Base-by-base conservation (phyloP, 306 rosid genomes). In the Carpinus fangiana region DNA sequence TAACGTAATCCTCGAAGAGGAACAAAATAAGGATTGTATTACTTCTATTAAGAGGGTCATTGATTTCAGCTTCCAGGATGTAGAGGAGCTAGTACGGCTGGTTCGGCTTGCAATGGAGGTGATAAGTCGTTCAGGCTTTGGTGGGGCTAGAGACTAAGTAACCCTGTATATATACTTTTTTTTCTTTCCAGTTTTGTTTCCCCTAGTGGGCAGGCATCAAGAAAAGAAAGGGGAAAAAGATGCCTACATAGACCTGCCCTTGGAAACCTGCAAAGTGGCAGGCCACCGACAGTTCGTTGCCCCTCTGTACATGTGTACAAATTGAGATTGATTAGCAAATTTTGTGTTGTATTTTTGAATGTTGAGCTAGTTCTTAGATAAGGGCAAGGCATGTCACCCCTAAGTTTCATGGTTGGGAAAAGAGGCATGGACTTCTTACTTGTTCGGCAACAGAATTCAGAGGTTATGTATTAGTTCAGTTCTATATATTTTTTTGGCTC, bases 11-110 rank as follows among this genome's bases (percentile, higher is more conserved):
- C 80, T 83, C 80, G 87, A 75, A 52, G 94, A 82, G 61, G 84
- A 93, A 85, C 81, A 78, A 34, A 87, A 85, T 73, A 84, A 50
- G 78, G 90, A 85, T 67, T 83, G 82, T 73, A 70, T 85, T 83
- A 72, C 83, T 76, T 88, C 89, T 41, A 80, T 92, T 79, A 90
- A 79, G 82, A 89, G 85, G 62, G 97, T 87, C 70, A 68, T 88
- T 67, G 90, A 92, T 82, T 89, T 92, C 87, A 87, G 96, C 87
- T 94, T 90, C 90, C 98, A 92, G 81, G 94, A 94, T 74, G 77
- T 94, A 28, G 90, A 88, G 61, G 94, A 92, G 82, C 87, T 92
- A 74, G 72, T 87, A 46, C 81, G 80, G 69, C 81, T 89, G 83
- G 96, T 90, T 80, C 77, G 74, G 79, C 80, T 74, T 36, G 94